Conservation (phyloP, 2,329 filamentous ascomycete genomes). For the Trichoderma sp. region DNA sequence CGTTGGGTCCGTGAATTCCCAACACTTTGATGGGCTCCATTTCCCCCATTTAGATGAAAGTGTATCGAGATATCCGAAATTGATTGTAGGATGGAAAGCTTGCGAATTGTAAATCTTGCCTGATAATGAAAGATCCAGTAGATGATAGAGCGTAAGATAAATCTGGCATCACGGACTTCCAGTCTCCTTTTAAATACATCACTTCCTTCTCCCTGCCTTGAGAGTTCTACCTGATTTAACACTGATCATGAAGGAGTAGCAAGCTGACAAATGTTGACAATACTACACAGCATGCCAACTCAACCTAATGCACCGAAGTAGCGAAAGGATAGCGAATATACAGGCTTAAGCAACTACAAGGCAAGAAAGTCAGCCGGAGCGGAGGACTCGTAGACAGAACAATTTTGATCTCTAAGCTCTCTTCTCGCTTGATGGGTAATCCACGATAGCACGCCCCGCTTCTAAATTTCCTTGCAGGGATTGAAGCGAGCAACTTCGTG, state of each 20-base stretch:
- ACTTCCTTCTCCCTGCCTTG: neutral
- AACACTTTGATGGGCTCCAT: conserved; percentile 1
- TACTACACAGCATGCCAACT: neutral
- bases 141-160: neutral
- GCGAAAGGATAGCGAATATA: neutral
- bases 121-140: neutral
- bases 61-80: neutral
- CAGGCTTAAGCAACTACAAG: neutral
- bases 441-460: neutral
- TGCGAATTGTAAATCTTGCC: neutral
- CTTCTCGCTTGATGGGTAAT: neutral
- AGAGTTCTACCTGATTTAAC: neutral
- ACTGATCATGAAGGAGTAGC: neutral
- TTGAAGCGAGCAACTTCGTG: neutral
- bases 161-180: neutral
- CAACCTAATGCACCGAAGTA: neutral
- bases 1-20: conserved; percentile 29
- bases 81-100: neutral
- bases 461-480: neutral
- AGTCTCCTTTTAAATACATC: neutral
- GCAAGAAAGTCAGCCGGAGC: neutral
- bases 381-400: neutral
- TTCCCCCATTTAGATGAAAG: neutral
- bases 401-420: neutral
- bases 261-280: neutral